phyloP scores from a whole-genome alignment of 148 eudicot genomes.

The Arctostaphylos glauca region DNA sequence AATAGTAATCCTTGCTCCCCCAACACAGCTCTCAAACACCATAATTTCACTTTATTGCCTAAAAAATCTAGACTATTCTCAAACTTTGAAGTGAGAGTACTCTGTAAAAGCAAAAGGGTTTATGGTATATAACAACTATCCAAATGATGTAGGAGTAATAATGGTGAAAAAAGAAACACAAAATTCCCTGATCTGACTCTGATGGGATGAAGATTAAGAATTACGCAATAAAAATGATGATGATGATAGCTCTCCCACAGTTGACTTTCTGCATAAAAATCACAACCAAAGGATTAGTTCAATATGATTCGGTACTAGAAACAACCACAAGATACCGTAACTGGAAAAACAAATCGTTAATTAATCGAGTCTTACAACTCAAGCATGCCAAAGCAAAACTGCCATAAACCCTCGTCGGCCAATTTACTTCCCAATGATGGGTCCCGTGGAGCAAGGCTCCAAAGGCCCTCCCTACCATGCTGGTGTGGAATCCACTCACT shows the following conservation, averaged over 20 bases:
- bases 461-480: too few species aligned
- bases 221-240: neutral
- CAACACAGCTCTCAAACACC: neutral
- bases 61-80: neutral
- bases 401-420: neutral
- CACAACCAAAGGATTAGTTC: neutral
- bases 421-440: neutral
- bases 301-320: neutral
- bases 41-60: slow-evolving; percentile 1
- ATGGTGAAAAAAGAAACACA: neutral
- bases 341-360: too few species aligned
- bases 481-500: too few species aligned
- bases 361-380: neutral
- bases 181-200: neutral
- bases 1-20: neutral
- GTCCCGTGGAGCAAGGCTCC: neutral
- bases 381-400: neutral
- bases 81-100: neutral
- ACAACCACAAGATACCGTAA: neutral
- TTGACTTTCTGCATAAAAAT: slow-evolving; percentile 1
- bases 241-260: neutral
- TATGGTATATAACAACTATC: neutral
- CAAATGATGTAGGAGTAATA: neutral
- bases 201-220: slow-evolving; percentile 13
- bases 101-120: neutral